phyloP scores from a whole-genome alignment of 2,329 filamentous ascomycete genomes.

The Trichoderma sp. region DNA sequence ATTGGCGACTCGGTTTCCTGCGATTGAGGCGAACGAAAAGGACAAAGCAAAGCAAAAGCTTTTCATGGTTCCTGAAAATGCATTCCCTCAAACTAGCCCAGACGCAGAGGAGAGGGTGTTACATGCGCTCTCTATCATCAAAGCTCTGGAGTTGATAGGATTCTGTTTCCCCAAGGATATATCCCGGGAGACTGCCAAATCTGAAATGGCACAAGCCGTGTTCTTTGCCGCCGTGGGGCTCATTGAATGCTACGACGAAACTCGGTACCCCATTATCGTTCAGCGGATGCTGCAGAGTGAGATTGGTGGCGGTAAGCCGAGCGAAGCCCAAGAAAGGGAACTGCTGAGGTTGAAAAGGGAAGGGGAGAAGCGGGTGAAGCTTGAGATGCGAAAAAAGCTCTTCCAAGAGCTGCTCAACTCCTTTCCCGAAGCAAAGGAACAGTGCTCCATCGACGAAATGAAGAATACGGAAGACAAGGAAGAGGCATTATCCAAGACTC shows the following conservation, averaged over 20 bases:
- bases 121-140: slow-evolving; percentile 10
- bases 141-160: slow-evolving; percentile 7
- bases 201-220: slow-evolving; percentile 14
- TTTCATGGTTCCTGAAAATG: background rate
- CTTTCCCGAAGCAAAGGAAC: background rate
- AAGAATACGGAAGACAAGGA: background rate
- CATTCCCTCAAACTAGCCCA: background rate
- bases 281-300: background rate
- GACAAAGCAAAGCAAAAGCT: background rate
- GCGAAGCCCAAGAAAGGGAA: background rate
- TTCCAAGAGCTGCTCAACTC: slow-evolving; percentile 5
- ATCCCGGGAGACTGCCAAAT: slow-evolving; percentile 8
- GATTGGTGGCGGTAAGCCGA: background rate
- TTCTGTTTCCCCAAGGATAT: slow-evolving; percentile 10
- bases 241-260: slow-evolving; percentile 1
- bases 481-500: background rate
- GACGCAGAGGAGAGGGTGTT: background rate
- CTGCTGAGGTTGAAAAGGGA: background rate
- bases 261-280: background rate
- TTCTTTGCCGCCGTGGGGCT: slow-evolving; percentile 3
- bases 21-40: background rate
- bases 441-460: background rate
- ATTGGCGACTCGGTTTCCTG: background rate
- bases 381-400: slow-evolving; percentile 2
- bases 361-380: background rate